A percentile compares a stretch with the other conserved stretches of the same genome.
phyloP scores from a whole-genome alignment of 2,329 filamentous ascomycete genomes.

The Alternaria hordeiaustralica region DNA sequence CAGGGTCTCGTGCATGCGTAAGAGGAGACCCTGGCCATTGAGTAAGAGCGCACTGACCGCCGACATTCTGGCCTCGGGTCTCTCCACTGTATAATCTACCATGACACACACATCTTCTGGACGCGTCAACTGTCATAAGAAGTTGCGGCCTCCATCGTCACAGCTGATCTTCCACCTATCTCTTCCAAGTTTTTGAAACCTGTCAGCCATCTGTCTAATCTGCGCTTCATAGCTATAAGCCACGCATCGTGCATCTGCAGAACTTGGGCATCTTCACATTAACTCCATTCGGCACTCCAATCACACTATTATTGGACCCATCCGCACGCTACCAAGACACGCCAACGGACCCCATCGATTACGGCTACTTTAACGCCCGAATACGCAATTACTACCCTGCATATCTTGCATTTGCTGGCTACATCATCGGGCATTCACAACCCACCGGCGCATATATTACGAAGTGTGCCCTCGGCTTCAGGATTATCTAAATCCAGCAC shows the following conservation, averaged over 20 bases:
- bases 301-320: conserved; percentile 24
- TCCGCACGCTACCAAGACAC: conserved; percentile 28
- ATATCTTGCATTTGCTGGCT: conserved; percentile 21
- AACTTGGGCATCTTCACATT: conserved; percentile 5
- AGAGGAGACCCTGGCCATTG: conserved; percentile 6
- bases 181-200: not conserved
- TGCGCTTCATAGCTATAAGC: conserved; percentile 6
- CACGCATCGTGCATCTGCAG: not conserved
- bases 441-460: conserved; percentile 34
- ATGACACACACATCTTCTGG: conserved; percentile 13
- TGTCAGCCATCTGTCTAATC: not conserved
- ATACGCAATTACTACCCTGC: conserved; percentile 29
- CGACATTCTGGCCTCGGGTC: conserved; percentile 10
- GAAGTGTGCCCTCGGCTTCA: conserved; percentile 7
- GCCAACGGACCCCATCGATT: conserved; percentile 26
- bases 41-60: conserved; percentile 10
- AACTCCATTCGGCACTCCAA: conserved; percentile 3
- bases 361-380: conserved; percentile 28
- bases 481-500: not conserved
- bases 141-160: conserved; percentile 5
- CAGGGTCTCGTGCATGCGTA: conserved; percentile 9
- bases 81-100: conserved; percentile 15
- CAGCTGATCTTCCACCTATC: not conserved
- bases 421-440: conserved; percentile 42
- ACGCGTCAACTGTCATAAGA: conserved; percentile 16